Base-by-base conservation (phyloP, 495 filamentous ascomycete genomes). In the Aspergillus kassunensis region DNA sequence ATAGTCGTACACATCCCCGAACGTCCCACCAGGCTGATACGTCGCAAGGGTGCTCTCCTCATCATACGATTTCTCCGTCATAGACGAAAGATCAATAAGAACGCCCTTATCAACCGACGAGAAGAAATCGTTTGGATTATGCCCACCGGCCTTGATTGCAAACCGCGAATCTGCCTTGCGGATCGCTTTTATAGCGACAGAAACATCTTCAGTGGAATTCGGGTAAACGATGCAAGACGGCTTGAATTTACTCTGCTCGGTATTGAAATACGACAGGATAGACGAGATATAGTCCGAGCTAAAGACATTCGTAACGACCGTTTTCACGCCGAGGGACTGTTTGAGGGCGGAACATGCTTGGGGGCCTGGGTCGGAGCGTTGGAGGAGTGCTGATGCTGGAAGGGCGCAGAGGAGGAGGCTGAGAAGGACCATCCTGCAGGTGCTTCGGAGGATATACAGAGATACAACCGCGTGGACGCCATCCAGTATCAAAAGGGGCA, bases 51-150 rank as follows among this genome's bases (percentile, higher is more conserved):
- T 19, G n/a, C 30, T 37, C 6, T 8, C 20, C 9, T 27, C 12
- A 15, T 52, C 40, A 13, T 52, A 52, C 4, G 41, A 52, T 10
- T 20, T 18, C 21, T 44, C 40, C 1, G 40, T 45, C 41, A 52
- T 27, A 21, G 20, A 18, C 2, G n/a, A 29, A n/a, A 52, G 40
- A 13, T 52, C 49, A 4, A 52, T 44, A 9, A 52, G 49, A 1
- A 52, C 49, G 21, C 49, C 49, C 21, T 52, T 36, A 33, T 52
- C 49, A 7, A 52, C 49, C 13, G 49, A 52, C 13, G 49, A 52
- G 49, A 44, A 52, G 20, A 44, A 44, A 16, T 52, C 41, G 10
- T 52, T 52, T 6, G 49, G 49, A 41, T 52, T 52, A 25, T 52
- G 49, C 20, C 49, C 49, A 12, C 40, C 49, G 15, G 49, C 49